Evolutionary conservation across 1,139 yeast species (phyloP), one percentile per base, ranked within the genome.

Genomic region (Pichia sp.): DNA sequence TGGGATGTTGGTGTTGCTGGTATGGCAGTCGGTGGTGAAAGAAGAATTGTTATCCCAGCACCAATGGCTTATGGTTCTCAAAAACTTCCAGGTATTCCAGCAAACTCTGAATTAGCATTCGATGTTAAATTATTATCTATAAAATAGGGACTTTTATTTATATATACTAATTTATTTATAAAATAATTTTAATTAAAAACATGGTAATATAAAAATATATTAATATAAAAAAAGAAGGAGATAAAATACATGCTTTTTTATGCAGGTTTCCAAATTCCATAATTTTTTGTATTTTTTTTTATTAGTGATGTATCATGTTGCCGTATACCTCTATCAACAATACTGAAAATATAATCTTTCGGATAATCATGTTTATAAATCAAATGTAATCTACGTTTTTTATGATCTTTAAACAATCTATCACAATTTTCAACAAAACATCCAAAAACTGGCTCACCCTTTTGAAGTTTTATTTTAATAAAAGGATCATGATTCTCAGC

Each of bases 1-100:
- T 92, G 96, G 84, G 99, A 92, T 66, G 76, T 90, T 60, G 98
- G 98, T 74, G 95, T 92, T 59, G 87, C 90, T 48, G 98, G 98
- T 66, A 90, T 94, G 97, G 81, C 95, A 51, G 95, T 87, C 64
- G 96, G 96, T 60, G 98, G 98, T 63, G 98, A 94, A 76, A 89
- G 99, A 77, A 83, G 98, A 74, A 89, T 94, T 55, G 76, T 87
- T 53, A 87, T 94, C 57, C 99, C 99, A 57, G 82, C 98, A 48
- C 79, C 92, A 63, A 86, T 87, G 82, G 98, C 96, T 48, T 92
- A 92, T 70, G 98, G 98, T 54, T 84, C 85, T 62, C 86, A 87
- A 73, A 79, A 86, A 53, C 75, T 92, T 56, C 97, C 98, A 60
- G 98, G 97, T 53, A 87, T 92, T 60, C 98, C 98, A 61, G 86